Evolutionary conservation across 2,329 filamentous ascomycete genomes (phyloP), one percentile per base, ranked within the genome.

Genomic region (Colletotrichum abscissum): DNA sequence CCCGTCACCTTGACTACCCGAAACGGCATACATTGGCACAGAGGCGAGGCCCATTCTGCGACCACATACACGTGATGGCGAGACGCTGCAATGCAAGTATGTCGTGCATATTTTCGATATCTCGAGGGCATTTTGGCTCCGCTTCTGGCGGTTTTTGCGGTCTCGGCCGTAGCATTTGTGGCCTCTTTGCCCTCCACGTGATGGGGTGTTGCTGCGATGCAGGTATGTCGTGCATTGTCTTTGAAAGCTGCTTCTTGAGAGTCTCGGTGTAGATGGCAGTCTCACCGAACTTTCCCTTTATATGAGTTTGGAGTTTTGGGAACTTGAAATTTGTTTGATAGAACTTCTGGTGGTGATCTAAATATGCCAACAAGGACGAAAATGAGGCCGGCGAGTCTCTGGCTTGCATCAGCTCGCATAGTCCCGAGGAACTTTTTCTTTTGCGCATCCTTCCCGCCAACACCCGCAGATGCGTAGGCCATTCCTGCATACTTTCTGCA

Each of bases 21-120:
- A 74, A 67, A 49, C 28, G 69, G 63, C 22, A 63, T 0, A 54
- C 1, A 52, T 14, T 38, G 24, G 16, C 9, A 49, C 63, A 22
- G 62, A 35, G 4, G 14, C 35, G 38, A 42, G 72, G 69, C 72
- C 68, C 49, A 28, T 72, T 72, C 72, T 74, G 72, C 68, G 68
- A 63, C 73, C 64, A 54, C 28, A 11, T 66, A 28, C 70, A 73
- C 73, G 73, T 74, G 70, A 73, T 70, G 56, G 24, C 24, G 11
- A 42, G 42, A 59, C 16, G 22, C 63, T 73, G 70, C 73, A 42
- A 67, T 73, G 73, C 70, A 73, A 49, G 60, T 69, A 66, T 73
- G 73, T 73, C 63, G 57, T 74, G 73, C 73, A 74, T 74, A 74
- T 64, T 72, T 72, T 59, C 63, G 55, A 68, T 68, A 74, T 72